Conservation (phyloP, 768 basidiomycete species). For the Suillus subalutaceus region DNA sequence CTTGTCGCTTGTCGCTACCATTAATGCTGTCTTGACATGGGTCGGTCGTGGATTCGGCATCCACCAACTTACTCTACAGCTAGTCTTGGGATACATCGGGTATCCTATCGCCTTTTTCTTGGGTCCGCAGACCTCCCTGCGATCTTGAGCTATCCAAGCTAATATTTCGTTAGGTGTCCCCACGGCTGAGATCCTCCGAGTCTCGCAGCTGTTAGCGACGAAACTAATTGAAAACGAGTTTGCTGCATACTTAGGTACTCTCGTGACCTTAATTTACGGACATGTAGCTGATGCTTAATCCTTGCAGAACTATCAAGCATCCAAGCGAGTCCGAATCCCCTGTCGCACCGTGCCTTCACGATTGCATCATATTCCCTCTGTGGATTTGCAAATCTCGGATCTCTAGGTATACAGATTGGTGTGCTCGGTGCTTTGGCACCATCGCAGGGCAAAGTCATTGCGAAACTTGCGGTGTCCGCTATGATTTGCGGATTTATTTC, state of each 20-base stretch:
- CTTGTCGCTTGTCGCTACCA: slow-evolving; percentile 75
- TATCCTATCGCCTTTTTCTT: slow-evolving; percentile 87
- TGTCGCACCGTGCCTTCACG: slow-evolving; percentile 74
- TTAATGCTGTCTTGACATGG: slow-evolving; percentile 89
- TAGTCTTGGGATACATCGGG: slow-evolving; percentile 84
- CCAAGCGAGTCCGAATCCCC: slow-evolving; percentile 50
- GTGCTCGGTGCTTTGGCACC: slow-evolving; percentile 74
- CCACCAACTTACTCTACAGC: slow-evolving; percentile 77
- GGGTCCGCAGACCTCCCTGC: slow-evolving; percentile 28
- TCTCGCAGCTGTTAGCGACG: slow-evolving; percentile 80
- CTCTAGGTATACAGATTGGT: slow-evolving; percentile 85
- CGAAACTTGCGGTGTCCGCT: slow-evolving; percentile 65
- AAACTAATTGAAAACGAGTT: slow-evolving; percentile 91
- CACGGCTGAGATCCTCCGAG: slow-evolving; percentile 75
- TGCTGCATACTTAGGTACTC: slow-evolving; percentile 60
- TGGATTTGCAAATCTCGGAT: slow-evolving; percentile 88
- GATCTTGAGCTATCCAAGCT: slow-evolving; percentile 6
- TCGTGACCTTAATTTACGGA: not conserved
- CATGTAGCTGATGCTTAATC: not conserved
- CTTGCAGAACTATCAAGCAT: slow-evolving; percentile 44
- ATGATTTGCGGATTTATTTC: slow-evolving; percentile 74
- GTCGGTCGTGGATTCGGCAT: slow-evolving; percentile 86
- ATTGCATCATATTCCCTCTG: slow-evolving; percentile 89
- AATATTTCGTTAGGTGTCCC: slow-evolving; percentile 58
- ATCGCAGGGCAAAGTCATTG: slow-evolving; percentile 69